Percentiles rank a stretch among this genome's conserved stretches.
Evolutionary conservation across 192 early-diverging fungal species (phyloP).

Genomic region (Coemansia pectinata): DNA sequence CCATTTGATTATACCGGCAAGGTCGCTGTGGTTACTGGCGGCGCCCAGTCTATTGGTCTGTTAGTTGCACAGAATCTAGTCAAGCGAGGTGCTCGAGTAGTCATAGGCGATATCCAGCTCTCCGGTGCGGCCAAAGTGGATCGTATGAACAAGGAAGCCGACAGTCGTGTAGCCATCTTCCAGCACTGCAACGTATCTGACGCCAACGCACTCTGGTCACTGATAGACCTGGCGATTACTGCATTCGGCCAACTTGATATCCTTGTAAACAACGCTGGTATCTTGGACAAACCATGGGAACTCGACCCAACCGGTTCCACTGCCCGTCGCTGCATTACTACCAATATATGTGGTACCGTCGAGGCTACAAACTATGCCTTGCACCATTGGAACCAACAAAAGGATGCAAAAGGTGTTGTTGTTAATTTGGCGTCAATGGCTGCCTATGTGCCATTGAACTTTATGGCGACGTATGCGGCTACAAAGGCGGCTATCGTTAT

Average conservation of each 20-base stretch:
- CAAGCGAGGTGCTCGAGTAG: constrained; percentile 59
- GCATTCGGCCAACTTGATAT: constrained; percentile 61
- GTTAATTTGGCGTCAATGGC: constrained; percentile 72
- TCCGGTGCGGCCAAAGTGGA: constrained; percentile 15
- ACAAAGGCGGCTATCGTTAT: constrained; percentile 71
- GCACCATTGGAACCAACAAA: constrained; percentile 51
- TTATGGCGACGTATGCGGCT: constrained; percentile 67
- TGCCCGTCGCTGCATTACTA: constrained; percentile 65
- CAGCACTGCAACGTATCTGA: constrained; percentile 57
- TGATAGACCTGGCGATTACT: constrained; percentile 49
- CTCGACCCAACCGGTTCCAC: constrained; percentile 43
- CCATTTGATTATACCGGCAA: constrained; percentile 45
- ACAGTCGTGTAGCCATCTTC: constrained; percentile 42
- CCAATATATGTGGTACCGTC: constrained; percentile 68
- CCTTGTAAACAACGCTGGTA: constrained; percentile 63
- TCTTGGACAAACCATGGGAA: constrained; percentile 37
- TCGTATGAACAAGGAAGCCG: constrained; percentile 36
- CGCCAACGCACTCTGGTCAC: constrained; percentile 13
- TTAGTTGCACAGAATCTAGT: constrained; percentile 55
- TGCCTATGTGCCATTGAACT: constrained; percentile 50
- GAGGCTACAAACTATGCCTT: constrained; percentile 69
- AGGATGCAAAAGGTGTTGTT: constrained; percentile 56
- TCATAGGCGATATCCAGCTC: constrained; percentile 57
- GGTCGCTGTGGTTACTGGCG: constrained; percentile 68
- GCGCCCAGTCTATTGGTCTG: constrained; percentile 63